Conservation (phyloP, 2,329 filamentous ascomycete genomes). For the Scolecobasidium constrictum region DNA sequence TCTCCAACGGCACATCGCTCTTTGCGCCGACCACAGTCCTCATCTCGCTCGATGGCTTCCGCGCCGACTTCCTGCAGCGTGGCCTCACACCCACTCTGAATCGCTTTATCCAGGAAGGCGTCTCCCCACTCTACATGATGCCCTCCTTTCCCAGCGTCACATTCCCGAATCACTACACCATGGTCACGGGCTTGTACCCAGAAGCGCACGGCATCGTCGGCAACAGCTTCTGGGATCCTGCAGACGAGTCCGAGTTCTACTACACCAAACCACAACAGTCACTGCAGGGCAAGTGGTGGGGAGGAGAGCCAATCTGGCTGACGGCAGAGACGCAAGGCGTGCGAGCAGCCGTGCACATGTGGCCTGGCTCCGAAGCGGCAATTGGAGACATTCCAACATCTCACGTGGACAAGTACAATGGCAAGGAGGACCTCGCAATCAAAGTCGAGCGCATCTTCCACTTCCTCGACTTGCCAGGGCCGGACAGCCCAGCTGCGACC, state of each 20-base stretch:
- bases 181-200: slow-evolving; percentile 84
- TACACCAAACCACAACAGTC: slow-evolving; percentile 70
- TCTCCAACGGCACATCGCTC: slow-evolving; percentile 73
- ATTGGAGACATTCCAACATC: slow-evolving; percentile 64
- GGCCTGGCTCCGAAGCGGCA: slow-evolving; percentile 90
- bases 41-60: slow-evolving; percentile 90
- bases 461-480: slow-evolving; percentile 74
- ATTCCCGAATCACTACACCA: slow-evolving; percentile 87
- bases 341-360: slow-evolving; percentile 86
- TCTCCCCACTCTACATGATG: slow-evolving; percentile 85
- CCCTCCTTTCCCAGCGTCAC: slow-evolving; percentile 95
- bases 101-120: slow-evolving; percentile 66
- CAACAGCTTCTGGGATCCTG: slow-evolving; percentile 89
- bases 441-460: slow-evolving; percentile 74
- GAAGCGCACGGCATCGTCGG: slow-evolving; percentile 89
- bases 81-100: slow-evolving; percentile 74
- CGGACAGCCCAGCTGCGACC: slow-evolving; percentile 44
- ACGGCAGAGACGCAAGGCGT: slow-evolving; percentile 78
- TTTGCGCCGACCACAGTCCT: slow-evolving; percentile 90
- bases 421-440: slow-evolving; percentile 56
- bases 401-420: slow-evolving; percentile 77
- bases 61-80: slow-evolving; percentile 81
- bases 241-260: slow-evolving; percentile 66
- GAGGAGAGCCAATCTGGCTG: slow-evolving; percentile 85
- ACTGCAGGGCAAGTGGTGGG: slow-evolving; percentile 87